Evolutionary conservation across 1,284 basidiomycete genomes (phyloP), one percentile per base, ranked within the genome.

Genomic region (Coniferiporia weirii): DNA sequence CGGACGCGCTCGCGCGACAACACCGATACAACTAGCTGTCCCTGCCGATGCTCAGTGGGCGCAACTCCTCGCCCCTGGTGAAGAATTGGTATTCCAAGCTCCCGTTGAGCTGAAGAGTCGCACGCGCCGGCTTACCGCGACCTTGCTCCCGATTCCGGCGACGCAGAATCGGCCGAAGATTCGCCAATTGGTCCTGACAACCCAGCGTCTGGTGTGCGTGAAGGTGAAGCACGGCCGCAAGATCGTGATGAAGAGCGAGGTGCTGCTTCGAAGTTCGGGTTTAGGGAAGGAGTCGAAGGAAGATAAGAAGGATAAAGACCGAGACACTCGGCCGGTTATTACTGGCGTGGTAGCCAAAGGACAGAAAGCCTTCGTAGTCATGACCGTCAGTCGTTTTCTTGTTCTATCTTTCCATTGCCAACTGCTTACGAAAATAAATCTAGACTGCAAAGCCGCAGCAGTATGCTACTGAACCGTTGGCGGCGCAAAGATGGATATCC

Each of bases 161-260:
- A 67, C 79, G 2, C 75, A 78, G 32, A 75, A 76, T 62, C 79
- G 78, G 65, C 71, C 79, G 9, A 85, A 84, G 67, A 73, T 75
- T 19, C 74, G 85, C 22, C 78, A 83, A 60, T 67, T 87, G 7
- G 70, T 87, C 35, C 70, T 87, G 47, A 87, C 85, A n/a, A 79
- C 74, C 17, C 72, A 74, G 34, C 75, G 85, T 45, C 66, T 87
- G 7, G 54, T 87, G 27, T 85, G 83, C 59, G 66, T 85, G 36
- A 87, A 87, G 68, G 71, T 68, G 52, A 75, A 76, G 63, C 72
- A 70, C 70, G 50, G 72, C 68, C 19, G 69, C 10, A 59, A 64
- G 20, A 61, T 76, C 12, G 66, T 72, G 2, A 58, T 86, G 48
- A 84, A 85, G 67, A 73, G 72, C 3, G 83, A 85, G 66, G 68